Evolutionary conservation across 495 filamentous ascomycete species (phyloP).

Genomic region (Aspergillus asperescens): DNA sequence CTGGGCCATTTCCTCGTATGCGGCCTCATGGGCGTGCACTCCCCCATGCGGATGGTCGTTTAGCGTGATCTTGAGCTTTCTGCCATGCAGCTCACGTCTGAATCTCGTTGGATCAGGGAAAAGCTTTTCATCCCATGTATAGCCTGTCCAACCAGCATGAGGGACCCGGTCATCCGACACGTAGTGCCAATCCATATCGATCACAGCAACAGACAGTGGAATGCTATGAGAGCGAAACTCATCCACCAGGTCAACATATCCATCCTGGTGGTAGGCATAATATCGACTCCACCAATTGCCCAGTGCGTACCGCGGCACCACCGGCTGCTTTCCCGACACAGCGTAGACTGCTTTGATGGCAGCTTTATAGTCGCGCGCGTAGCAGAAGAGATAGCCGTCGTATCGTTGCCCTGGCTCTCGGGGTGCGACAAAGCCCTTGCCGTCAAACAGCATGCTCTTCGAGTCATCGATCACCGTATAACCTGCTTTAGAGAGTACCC

Average conservation of each 20-base stretch:
- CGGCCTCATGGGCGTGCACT: constrained; percentile 46
- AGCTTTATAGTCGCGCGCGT: constrained; percentile 48
- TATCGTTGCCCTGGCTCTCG: constrained; percentile 35
- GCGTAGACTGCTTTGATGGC: constrained; percentile 52
- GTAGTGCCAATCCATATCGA: constrained; percentile 62
- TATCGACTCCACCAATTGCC: constrained; percentile 63
- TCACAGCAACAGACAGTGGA: constrained; percentile 50
- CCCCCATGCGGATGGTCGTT: constrained; percentile 57
- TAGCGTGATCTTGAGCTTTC: constrained; percentile 42
- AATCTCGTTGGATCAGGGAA: constrained; percentile 49
- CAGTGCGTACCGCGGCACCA: constrained; percentile 52
- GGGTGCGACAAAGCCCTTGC: constrained; percentile 42
- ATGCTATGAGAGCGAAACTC: constrained; percentile 41
- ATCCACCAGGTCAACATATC: constrained; percentile 51
- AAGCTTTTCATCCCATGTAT: constrained; percentile 53
- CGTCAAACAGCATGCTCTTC: constrained; percentile 53
- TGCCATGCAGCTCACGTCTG: constrained; percentile 37
- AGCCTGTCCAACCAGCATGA: constrained; percentile 53
- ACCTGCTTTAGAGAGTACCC: constrained; percentile 43
- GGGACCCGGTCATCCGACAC: constrained; percentile 37
- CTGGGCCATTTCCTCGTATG: constrained; percentile 47
- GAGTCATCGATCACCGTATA: constrained; percentile 50
- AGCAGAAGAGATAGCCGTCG: constrained; percentile 56
- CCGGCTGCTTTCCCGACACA: constrained; percentile 50
- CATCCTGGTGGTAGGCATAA: constrained; percentile 44